Evolutionary conservation across 345 rosid species (phyloP).

Genomic region (Lagerstroemia speciosa): DNA sequence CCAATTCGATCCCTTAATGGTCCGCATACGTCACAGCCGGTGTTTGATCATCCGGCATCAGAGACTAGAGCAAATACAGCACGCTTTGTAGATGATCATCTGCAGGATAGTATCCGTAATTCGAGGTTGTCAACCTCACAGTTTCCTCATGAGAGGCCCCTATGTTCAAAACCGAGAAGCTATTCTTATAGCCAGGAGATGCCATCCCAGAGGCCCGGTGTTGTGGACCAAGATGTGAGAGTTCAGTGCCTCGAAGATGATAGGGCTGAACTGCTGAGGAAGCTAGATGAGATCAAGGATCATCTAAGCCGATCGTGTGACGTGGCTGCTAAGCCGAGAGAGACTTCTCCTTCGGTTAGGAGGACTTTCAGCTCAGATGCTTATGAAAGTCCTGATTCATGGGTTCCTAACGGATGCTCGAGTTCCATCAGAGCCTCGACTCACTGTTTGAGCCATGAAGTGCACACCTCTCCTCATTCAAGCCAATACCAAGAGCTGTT

Average conservation of each 20-base stretch:
- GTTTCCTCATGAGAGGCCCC: constrained; percentile 36
- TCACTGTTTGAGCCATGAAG: constrained; percentile 36
- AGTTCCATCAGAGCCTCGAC: constrained; percentile 26
- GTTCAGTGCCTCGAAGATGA: constrained; percentile 40
- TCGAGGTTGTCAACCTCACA: constrained; percentile 25
- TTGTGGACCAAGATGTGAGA: constrained; percentile 26
- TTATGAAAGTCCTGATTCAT: constrained; percentile 22
- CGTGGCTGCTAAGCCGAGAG: constrained; percentile 39
- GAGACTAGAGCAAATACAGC: background rate
- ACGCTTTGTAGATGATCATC: background rate
- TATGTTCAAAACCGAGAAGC: constrained; percentile 17
- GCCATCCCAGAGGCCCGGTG: constrained; percentile 24
- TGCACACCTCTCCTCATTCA: constrained; percentile 27
- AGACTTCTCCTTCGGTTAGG: constrained; percentile 32
- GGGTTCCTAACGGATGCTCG: too few species aligned
- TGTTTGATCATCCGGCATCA: background rate
- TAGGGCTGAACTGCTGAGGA: constrained; percentile 69
- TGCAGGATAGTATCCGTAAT: background rate
- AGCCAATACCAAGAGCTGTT: constrained; percentile 30
- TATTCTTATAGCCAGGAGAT: background rate
- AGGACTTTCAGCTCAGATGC: constrained; percentile 33
- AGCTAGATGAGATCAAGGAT: constrained; percentile 70
- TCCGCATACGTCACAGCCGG: background rate
- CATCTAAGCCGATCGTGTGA: constrained; percentile 47
- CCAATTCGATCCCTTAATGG: background rate